Evolutionary conservation across 1,284 basidiomycete species (phyloP).

Genomic region (Apiotrichum porosum): DNA sequence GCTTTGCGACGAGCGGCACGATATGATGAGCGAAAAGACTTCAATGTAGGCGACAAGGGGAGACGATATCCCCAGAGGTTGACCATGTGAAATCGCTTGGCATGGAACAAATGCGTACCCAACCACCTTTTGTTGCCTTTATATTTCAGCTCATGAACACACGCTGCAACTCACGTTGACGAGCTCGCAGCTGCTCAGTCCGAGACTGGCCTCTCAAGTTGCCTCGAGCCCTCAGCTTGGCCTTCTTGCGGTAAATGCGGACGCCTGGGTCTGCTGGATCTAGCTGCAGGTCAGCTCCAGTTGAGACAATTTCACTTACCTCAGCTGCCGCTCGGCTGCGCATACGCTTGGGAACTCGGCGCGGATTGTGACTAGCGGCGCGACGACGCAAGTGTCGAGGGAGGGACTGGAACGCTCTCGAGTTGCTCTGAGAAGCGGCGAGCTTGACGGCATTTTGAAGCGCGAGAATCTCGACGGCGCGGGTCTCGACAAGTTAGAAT

Average conservation of each 20-base stretch:
- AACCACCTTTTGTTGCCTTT: constrained; percentile 80
- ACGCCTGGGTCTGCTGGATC: constrained; percentile 63
- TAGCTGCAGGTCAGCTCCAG: constrained; percentile 57
- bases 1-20: constrained; percentile 75
- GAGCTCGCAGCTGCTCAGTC: constrained; percentile 30
- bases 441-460: constrained; percentile 79
- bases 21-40: constrained; percentile 80
- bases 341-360: constrained; percentile 75
- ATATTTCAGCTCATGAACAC: background rate
- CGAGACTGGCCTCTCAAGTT: constrained; percentile 30
- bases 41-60: constrained; percentile 79
- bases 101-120: constrained; percentile 89
- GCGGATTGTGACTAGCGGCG: constrained; percentile 86
- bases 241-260: constrained; percentile 50
- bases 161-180: constrained; percentile 27
- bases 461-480: constrained; percentile 78
- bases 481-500: constrained; percentile 54
- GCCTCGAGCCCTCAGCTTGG: constrained; percentile 31
- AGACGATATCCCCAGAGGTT: constrained; percentile 83
- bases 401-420: constrained; percentile 82
- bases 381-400: constrained; percentile 81
- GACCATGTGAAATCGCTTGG: constrained; percentile 88
- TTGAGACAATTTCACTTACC: constrained; percentile 51
- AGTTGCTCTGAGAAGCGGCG: constrained; percentile 62
- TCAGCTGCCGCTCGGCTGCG: constrained; percentile 74